Evolutionary conservation across 2,329 filamentous ascomycete genomes (phyloP).

Genomic region (Alternaria gansuensis): DNA sequence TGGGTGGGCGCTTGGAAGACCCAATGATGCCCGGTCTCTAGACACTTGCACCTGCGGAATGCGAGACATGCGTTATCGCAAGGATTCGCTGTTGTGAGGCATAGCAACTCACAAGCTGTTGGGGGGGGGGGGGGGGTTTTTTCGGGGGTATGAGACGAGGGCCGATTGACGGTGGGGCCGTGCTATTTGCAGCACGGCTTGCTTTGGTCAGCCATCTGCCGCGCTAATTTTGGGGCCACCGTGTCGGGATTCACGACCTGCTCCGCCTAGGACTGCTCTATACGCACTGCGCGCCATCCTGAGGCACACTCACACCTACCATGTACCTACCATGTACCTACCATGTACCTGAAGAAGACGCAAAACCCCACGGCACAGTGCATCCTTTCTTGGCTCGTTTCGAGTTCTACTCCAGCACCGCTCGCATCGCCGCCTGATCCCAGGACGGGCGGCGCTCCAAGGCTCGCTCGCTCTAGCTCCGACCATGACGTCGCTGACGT

Average conservation of each 20-base stretch:
- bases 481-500: constrained; percentile 6
- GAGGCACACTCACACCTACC: not conserved
- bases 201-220: constrained; percentile 13
- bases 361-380: constrained; percentile 3
- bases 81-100: constrained; percentile 1
- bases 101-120: not conserved
- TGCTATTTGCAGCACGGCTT: constrained; percentile 16
- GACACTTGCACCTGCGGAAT: not conserved
- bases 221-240: constrained; percentile 9
- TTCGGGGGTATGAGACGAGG: not conserved
- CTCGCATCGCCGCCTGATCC: not conserved
- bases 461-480: not conserved
- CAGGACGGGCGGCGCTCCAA: not conserved
- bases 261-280: constrained; percentile 1
- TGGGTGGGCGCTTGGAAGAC: not conserved
- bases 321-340: not conserved
- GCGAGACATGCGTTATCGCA: not conserved
- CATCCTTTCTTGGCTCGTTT: not conserved
- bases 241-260: constrained; percentile 5
- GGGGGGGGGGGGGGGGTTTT: too few species aligned
- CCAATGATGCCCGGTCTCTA: not conserved
- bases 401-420: not conserved
- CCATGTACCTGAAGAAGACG: not conserved
- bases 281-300: constrained; percentile 13
- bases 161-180: constrained; percentile 8